Conservation (phyloP, 2,329 filamentous ascomycete genomes). For the Bipolaris victoriae region DNA sequence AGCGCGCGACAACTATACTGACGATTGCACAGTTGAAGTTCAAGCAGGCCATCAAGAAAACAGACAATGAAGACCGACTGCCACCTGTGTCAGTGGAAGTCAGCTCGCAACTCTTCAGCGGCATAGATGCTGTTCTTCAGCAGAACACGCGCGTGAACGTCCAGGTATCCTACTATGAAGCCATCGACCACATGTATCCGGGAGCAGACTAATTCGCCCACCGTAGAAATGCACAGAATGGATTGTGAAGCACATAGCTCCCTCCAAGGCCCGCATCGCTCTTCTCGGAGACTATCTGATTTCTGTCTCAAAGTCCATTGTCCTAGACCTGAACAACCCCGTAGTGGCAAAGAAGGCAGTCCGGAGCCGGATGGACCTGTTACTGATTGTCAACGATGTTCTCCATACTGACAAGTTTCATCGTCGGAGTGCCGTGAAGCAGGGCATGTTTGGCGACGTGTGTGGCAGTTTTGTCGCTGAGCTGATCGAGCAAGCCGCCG, state of each 20-base stretch:
- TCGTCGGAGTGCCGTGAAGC: constrained; percentile 15
- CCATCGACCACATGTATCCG: constrained; percentile 22
- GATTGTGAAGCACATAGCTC: constrained; percentile 74
- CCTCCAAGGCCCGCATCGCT: constrained; percentile 68
- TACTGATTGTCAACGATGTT: constrained; percentile 80
- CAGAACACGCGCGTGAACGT: constrained; percentile 39
- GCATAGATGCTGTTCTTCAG: constrained; percentile 36
- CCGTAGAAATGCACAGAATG: constrained; percentile 83
- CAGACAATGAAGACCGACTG: constrained; percentile 25
- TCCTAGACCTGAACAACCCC: constrained; percentile 23
- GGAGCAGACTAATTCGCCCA: constrained; percentile 43
- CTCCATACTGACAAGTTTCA: constrained; percentile 59
- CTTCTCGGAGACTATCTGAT: constrained; percentile 78
- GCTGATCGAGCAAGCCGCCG: constrained; percentile 65
- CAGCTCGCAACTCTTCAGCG: constrained; percentile 32
- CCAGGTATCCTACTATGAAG: constrained; percentile 41
- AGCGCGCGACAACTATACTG: constrained; percentile 31
- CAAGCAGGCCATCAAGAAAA: constrained; percentile 35
- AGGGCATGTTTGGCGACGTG: constrained; percentile 18
- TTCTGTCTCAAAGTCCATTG: constrained; percentile 68
- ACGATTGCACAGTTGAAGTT: constrained; percentile 40
- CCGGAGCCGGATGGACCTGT: constrained; percentile 73
- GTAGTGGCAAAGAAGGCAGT: constrained; percentile 58
- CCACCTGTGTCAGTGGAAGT: constrained; percentile 29
- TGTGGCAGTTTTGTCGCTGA: constrained; percentile 65